Conservation (phyloP, 768 basidiomycete species). For the Rhizopogon vesiculosus region DNA sequence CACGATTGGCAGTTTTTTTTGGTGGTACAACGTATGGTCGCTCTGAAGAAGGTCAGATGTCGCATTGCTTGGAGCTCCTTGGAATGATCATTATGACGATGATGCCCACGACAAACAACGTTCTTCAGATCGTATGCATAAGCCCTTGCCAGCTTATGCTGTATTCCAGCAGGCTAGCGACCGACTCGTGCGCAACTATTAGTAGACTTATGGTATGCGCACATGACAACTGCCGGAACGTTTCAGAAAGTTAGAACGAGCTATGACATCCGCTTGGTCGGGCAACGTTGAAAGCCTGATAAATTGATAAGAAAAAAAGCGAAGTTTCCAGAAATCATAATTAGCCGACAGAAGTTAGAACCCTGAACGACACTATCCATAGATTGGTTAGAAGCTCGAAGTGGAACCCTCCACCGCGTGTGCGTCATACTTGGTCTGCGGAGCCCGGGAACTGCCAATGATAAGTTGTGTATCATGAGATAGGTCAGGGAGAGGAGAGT, state of each 20-base stretch:
- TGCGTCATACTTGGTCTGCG: too few species aligned
- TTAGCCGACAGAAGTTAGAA: neutral
- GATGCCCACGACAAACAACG: neutral
- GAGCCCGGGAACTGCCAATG: too few species aligned
- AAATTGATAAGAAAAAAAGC: neutral
- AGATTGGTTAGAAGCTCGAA: too few species aligned
- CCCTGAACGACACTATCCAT: too few species aligned
- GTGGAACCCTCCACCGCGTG: too few species aligned
- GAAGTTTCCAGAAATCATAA: neutral
- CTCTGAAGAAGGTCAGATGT: neutral
- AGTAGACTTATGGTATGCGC: neutral
- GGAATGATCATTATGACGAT: neutral
- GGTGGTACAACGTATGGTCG: neutral
- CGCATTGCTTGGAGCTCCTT: neutral
- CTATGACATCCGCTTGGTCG: neutral
- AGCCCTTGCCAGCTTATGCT: too few species aligned
- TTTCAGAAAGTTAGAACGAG: neutral
- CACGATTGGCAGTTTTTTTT: neutral
- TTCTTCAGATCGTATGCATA: neutral
- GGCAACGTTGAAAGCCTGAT: neutral
- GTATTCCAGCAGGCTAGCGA: too few species aligned
- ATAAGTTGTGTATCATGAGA: too few species aligned
- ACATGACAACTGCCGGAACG: neutral
- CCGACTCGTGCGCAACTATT: neutral
- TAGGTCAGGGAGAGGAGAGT: too few species aligned